Percentiles rank a stretch among this genome's conserved stretches.
phyloP scores from a whole-genome alignment of 352 stramenopile species.

The Aphanomyces euteiches region DNA sequence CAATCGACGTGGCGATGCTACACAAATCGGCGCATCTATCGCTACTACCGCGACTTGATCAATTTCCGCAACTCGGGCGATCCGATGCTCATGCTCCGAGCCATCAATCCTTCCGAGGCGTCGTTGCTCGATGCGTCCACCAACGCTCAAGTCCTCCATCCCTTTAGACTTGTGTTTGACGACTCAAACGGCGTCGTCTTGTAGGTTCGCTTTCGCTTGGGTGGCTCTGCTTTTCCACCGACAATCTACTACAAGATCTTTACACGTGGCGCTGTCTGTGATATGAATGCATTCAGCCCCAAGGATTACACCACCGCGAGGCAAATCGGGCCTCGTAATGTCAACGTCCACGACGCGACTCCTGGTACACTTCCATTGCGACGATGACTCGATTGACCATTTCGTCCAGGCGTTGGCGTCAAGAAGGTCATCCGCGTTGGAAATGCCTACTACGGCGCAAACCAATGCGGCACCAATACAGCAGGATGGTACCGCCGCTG shows the following conservation, averaged over 20 bases:
- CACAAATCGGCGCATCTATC: constrained; percentile 68
- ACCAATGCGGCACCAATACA: constrained; percentile 49
- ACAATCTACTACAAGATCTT: constrained; percentile 95
- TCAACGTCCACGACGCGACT: constrained; percentile 28
- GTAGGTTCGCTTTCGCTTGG: constrained; percentile 81
- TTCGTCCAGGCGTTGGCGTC: constrained; percentile 30
- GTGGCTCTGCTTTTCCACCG: constrained; percentile 82
- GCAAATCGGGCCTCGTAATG: constrained; percentile 36
- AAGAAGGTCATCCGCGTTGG: constrained; percentile 62
- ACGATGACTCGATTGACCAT: no score
- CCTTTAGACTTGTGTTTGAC: background rate
- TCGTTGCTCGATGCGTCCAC: constrained; percentile 76
- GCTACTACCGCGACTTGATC: constrained; percentile 77
- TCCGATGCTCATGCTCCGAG: constrained; percentile 68
- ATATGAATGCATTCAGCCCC: constrained; percentile 87
- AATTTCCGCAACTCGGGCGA: constrained; percentile 74
- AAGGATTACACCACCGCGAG: constrained; percentile 78
- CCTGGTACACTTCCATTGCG: background rate
- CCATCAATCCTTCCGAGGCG: constrained; percentile 82
- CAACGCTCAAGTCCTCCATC: constrained; percentile 41
- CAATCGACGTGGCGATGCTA: constrained; percentile 71
- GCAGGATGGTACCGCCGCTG: constrained; percentile 80
- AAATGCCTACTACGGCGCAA: constrained; percentile 60
- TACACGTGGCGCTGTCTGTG: constrained; percentile 76
- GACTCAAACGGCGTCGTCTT: no score